Base-by-base conservation (phyloP, 768 basidiomycete genomes). In the Tricholoma sp. region DNA sequence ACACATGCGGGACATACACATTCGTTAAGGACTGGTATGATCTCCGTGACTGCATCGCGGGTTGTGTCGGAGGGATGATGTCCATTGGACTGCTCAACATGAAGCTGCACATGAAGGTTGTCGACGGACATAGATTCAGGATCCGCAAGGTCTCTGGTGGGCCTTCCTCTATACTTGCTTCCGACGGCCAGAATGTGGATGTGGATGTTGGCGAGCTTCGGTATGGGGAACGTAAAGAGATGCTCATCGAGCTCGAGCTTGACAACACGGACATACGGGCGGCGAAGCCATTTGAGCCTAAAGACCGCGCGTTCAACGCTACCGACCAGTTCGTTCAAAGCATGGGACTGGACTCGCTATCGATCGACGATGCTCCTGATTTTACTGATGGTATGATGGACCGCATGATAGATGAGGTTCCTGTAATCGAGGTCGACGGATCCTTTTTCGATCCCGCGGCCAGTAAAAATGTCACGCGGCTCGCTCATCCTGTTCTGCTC, bases 21-120 rank as follows among this genome's bases (percentile, higher is more conserved):
- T 99, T 97, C 65, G 94, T 98, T 59, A 91, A 91, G 73, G 96
- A 97, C 68, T 98, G 95, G 90, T 95, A 98, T 69, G 92, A 98
- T 70, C 84, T 98, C 29, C 86, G 91, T 21, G 86, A 89, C 64
- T 90, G 94, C 60, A 80, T 99, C 31, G 93, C 95, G 5, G 97
- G 97, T 4, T 94, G 93, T 67, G 80, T 98, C 14, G 97, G 96
- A 5, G 96, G 95, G 1, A 89, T 98, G 85, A 90, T 98, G 87
- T 92, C 90, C 27, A 94, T 98, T 61, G 97, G 91, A 1, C 71
- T 97, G 57, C 78, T 90, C 56, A 88, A 90, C 71, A 92, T 98
- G 89, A 95, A 94, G 74, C 78, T 99, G 12, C 95, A 98, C 74
- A 86, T 99, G 74, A 89, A 88, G 70, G 89, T 96, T 56, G 89